A percentile compares a stretch with the other conserved stretches of the same genome.
Conservation (phyloP, 164 flowering plant species). For the Stephania yunnanensis region DNA sequence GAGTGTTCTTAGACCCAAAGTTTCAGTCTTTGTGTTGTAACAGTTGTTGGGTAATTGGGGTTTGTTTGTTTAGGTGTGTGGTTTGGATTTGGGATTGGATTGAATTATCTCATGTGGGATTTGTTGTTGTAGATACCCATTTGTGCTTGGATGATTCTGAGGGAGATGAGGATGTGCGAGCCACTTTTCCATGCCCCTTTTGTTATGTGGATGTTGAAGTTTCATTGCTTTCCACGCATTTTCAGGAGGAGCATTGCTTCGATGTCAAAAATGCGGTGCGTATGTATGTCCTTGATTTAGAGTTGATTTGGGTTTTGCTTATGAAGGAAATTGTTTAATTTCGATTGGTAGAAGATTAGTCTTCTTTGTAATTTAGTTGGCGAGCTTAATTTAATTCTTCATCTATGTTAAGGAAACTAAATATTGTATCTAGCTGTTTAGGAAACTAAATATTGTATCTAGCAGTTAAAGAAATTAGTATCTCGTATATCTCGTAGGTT, state of each 20-base stretch:
- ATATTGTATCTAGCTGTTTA: too few species aligned
- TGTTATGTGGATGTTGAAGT: conserved; percentile 78
- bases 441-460: too few species aligned
- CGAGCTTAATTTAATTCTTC: neutral
- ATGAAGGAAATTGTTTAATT: neutral
- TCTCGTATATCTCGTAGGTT: too few species aligned
- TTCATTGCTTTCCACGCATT: conserved; percentile 47
- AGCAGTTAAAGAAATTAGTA: too few species aligned
- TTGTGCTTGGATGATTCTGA: conserved; percentile 37
- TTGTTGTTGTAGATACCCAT: conserved; percentile 31
- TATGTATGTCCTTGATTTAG: conserved; percentile 5
- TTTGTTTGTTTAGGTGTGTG: neutral
- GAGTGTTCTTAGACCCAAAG: neutral
- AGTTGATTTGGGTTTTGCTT: neutral
- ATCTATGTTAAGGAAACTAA: too few species aligned
- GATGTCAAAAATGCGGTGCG: conserved; percentile 68
- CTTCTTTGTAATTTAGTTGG: neutral
- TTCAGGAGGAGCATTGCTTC: conserved; percentile 86
- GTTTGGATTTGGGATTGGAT: neutral
- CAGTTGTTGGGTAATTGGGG: neutral
- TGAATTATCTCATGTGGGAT: neutral
- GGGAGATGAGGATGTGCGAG: conserved; percentile 53
- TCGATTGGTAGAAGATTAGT: neutral
- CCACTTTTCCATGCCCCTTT: conserved; percentile 78
- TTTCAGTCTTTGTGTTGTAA: neutral